Conservation (phyloP, 2,329 filamentous ascomycete species). For the Akanthomyces dipterigenus region DNA sequence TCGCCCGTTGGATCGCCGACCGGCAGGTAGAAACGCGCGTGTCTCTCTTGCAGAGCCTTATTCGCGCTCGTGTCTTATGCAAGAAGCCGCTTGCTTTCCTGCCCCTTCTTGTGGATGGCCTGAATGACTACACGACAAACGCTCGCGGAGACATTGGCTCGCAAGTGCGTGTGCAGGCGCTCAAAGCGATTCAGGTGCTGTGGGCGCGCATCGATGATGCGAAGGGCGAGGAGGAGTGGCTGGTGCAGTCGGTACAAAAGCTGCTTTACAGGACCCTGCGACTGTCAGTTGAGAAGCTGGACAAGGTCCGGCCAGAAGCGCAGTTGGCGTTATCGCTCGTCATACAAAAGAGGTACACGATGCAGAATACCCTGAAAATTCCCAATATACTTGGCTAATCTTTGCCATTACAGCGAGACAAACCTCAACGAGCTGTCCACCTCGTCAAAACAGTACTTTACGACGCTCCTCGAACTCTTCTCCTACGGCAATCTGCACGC, state of each 20-base stretch:
- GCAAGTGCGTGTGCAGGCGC: constrained; percentile 71
- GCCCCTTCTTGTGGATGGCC: constrained; percentile 44
- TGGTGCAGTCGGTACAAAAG: constrained; percentile 25
- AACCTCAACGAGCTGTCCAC: constrained; percentile 37
- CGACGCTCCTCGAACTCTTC: constrained; percentile 43
- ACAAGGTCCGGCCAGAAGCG: constrained; percentile 69
- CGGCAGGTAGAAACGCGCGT: constrained; percentile 45
- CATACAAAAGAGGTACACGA: constrained; percentile 39
- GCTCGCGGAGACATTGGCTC: constrained; percentile 87
- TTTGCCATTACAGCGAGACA: not conserved
- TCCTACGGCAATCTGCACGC: constrained; percentile 29
- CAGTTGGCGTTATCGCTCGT: constrained; percentile 45
- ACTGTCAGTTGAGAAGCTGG: constrained; percentile 80
- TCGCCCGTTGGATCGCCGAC: constrained; percentile 47
- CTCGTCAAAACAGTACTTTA: constrained; percentile 56
- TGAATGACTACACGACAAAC: constrained; percentile 89
- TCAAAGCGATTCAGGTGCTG: constrained; percentile 66
- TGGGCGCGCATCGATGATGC: constrained; percentile 32
- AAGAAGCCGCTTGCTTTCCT: constrained; percentile 36
- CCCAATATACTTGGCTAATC: not conserved
- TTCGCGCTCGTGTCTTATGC: constrained; percentile 38
- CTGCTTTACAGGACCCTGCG: constrained; percentile 52
- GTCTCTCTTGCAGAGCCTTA: constrained; percentile 49
- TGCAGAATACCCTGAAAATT: not conserved
- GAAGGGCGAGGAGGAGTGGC: constrained; percentile 18